Base-by-base conservation (phyloP, 2,329 filamentous ascomycete species). In the Ophiostoma ulmi region DNA sequence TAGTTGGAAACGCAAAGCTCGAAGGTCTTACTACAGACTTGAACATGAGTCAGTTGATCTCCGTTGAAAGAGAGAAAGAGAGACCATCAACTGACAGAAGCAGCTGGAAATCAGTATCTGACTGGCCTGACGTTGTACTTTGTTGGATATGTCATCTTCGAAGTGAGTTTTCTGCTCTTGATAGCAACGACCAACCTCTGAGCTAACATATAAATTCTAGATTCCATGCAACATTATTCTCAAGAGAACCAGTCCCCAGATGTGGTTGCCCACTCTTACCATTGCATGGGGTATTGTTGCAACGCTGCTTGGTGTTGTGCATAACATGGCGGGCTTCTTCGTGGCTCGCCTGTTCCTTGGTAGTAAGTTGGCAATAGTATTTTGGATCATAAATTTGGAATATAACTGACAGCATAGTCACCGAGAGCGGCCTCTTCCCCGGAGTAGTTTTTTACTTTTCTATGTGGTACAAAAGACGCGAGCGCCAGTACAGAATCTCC, bases 191-290 rank as follows among this genome's bases (percentile, higher is more conserved):
- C 44, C 1, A 20, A 1, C 5, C 17, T 5, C 3, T 5, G 2
- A n/a, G 20, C 17, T 7, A n/a, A 10, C 38, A 39, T 10, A 48
- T 14, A n/a, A n/a, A 20, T 8, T 20, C 52, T 11, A 58, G 52
- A 58, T 58, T 26, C 52, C 52, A 58, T 58, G 52, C 52, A 58
- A 58, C n/a, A 58, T 58, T 26, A 31, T 58, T 26, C 52, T 58
- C n/a, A 58, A 58, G 52, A 22, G 52, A 22, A 58, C 52, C 5
- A 58, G 52, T 14, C 52, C 52, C 26, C n/a, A 22, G n/a, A 10
- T 58, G 10, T 58, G 52, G 52, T 22, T 58, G 22, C 52, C 52
- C n/a, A 58, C 52, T 17, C 52, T 58, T 13, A 58, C 52, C 11
- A 26, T 58, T 58, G 52, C 52, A 3, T 58, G 52, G 52, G 52